Conservation (phyloP, 2,329 filamentous ascomycete species). For the Beauveria varroae region DNA sequence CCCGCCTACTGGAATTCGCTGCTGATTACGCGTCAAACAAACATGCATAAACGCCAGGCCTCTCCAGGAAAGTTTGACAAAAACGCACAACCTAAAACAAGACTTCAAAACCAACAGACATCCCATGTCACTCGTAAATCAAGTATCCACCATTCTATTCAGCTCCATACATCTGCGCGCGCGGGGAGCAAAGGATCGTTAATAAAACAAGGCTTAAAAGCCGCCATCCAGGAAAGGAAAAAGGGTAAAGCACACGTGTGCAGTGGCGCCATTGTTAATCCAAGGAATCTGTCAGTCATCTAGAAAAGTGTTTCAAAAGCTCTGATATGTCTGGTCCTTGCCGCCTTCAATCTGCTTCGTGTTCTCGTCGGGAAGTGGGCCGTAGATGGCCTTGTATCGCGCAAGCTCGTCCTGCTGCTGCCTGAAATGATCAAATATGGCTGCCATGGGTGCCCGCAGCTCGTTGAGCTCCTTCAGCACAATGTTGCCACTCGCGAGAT, state of each 20-base stretch:
- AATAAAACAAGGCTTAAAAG: not conserved
- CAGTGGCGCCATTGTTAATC: not conserved
- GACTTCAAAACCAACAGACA: not conserved
- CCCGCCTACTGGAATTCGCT: not conserved
- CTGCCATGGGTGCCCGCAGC: conserved; percentile 69
- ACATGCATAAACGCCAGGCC: not conserved
- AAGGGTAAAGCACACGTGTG: not conserved
- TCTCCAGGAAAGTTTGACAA: not conserved
- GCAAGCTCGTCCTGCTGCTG: conserved; percentile 57
- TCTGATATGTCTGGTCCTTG: not conserved
- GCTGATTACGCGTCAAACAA: not conserved
- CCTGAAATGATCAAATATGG: conserved; percentile 57
- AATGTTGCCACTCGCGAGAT: conserved; percentile 65
- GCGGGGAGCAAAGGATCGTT: not conserved
- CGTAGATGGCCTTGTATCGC: conserved; percentile 48
- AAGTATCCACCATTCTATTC: not conserved
- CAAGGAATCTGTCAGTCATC: not conserved
- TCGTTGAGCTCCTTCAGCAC: conserved; percentile 57
- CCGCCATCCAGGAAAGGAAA: not conserved
- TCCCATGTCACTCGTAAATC: not conserved
- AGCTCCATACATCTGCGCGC: not conserved
- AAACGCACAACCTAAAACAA: not conserved
- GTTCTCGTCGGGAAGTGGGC: conserved; percentile 27
- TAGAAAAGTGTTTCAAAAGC: not conserved
- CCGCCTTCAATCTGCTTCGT: conserved; percentile 4